Evolutionary conservation across 805 yeast genomes (phyloP).

Genomic region (Starmerella gropengiesseri): DNA sequence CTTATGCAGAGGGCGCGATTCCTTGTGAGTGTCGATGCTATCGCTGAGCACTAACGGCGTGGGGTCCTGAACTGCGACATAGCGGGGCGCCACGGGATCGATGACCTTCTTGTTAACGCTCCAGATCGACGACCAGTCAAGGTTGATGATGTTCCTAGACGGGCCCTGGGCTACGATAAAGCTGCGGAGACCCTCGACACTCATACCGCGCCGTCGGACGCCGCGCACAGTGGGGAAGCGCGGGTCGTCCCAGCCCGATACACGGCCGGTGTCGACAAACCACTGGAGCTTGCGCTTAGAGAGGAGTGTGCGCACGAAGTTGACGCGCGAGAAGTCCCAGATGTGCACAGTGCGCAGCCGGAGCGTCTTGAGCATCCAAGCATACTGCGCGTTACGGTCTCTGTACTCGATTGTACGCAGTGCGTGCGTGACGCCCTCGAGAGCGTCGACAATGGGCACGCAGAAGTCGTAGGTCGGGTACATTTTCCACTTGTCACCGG

Average conservation of each 20-base stretch:
- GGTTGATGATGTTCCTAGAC: slow-evolving; percentile 87
- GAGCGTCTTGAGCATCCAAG: slow-evolving; percentile 82
- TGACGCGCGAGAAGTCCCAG: slow-evolving; percentile 97
- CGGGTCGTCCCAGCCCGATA: slow-evolving; percentile 96
- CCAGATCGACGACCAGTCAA: slow-evolving; percentile 98
- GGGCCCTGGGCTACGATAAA: slow-evolving; percentile 96
- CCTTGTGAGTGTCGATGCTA: slow-evolving; percentile 58
- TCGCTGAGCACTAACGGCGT: slow-evolving; percentile 54
- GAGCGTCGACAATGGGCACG: slow-evolving; percentile 88
- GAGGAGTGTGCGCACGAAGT: slow-evolving; percentile 87
- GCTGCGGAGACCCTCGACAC: slow-evolving; percentile 92
- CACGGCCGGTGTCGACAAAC: slow-evolving; percentile 90
- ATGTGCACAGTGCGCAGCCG: slow-evolving; percentile 82
- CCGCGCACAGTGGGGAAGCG: slow-evolving; percentile 99
- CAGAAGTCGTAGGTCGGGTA: slow-evolving; percentile 99
- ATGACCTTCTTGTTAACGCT: slow-evolving; percentile 93
- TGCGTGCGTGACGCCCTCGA: slow-evolving; percentile 97
- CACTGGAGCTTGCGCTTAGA: slow-evolving; percentile 98
- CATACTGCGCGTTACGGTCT: slow-evolving; percentile 97
- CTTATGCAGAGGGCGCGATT: slow-evolving; percentile 85
- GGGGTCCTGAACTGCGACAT: slow-evolving; percentile 62
- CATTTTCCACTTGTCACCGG: slow-evolving; percentile 85
- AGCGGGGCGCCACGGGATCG: slow-evolving; percentile 95
- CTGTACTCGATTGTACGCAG: slow-evolving; percentile 96
- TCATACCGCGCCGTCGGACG: slow-evolving; percentile 99